Conservation (phyloP, 345 rosid species). For the Eucalyptus erythrocorys region DNA sequence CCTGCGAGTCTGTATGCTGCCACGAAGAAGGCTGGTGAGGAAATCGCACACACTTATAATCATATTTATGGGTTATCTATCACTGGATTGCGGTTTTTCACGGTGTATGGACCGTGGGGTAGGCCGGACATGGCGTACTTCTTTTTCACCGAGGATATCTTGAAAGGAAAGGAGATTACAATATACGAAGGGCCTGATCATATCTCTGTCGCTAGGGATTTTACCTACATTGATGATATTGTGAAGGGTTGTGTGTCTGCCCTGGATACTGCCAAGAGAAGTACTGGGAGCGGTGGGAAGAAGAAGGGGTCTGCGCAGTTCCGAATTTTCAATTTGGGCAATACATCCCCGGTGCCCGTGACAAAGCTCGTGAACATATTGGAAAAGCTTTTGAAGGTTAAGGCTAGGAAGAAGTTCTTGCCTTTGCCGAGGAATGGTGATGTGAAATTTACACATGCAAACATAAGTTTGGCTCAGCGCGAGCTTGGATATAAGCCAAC, state of each 20-base stretch:
- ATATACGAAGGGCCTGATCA: slow-evolving; percentile 7
- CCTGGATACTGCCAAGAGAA: slow-evolving; percentile 16
- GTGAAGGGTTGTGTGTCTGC: slow-evolving; percentile 22
- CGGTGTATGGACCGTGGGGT: slow-evolving; percentile 25
- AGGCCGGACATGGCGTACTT: slow-evolving; percentile 30
- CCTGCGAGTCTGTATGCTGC: slow-evolving; percentile 29
- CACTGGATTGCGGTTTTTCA: slow-evolving; percentile 21
- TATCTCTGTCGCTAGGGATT: slow-evolving; percentile 18
- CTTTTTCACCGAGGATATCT: slow-evolving; percentile 18
- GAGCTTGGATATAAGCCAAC: slow-evolving; percentile 1
- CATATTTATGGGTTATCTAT: slow-evolving; percentile 24
- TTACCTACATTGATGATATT: slow-evolving; percentile 23
- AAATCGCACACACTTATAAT: slow-evolving; percentile 19
- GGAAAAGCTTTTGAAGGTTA: slow-evolving; percentile 1
- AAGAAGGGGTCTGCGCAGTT: slow-evolving; percentile 18
- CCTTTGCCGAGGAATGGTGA: slow-evolving; percentile 3
- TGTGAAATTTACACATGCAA: slow-evolving; percentile 1
- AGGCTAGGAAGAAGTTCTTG: slow-evolving; percentile 5
- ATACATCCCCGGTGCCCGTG: slow-evolving; percentile 1
- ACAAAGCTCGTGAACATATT: not conserved
- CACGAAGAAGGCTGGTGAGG: slow-evolving; percentile 29
- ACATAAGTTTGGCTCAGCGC: not conserved
- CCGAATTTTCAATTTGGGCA: slow-evolving; percentile 16
- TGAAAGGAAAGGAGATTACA: slow-evolving; percentile 21
- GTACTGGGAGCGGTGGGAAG: slow-evolving; percentile 23